These are phyloP conservation scores for Penicillium macrosclerotiorum DNA, from an alignment of 495 filamentous ascomycete species.

Conservation along the genomic window DNA sequence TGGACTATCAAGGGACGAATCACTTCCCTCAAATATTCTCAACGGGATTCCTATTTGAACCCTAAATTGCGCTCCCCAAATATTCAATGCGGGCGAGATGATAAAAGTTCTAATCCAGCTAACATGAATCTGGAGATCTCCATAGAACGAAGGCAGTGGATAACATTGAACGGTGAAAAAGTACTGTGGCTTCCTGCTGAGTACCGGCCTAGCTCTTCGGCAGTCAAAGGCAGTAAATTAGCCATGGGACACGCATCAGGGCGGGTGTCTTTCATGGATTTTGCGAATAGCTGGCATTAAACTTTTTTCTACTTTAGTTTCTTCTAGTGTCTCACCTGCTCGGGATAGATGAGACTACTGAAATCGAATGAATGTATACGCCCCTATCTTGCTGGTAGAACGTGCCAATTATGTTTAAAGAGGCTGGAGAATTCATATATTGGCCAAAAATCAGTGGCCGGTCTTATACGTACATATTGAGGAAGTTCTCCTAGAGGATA, in stretches of 20 bases:
- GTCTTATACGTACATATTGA: too few species aligned
- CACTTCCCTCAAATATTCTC: constrained; percentile 6
- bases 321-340: constrained; percentile 10
- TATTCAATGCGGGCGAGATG: constrained; percentile 3
- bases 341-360: neutral
- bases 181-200: constrained; percentile 30
- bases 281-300: neutral
- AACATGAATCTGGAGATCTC: neutral
- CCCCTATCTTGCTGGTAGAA: neutral
- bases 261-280: neutral
- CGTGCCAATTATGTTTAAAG: neutral
- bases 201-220: constrained; percentile 18
- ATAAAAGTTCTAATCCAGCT: constrained; percentile 1
- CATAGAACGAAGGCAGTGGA: constrained; percentile 17
- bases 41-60: constrained; percentile 7
- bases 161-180: constrained; percentile 18
- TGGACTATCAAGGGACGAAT: too few species aligned
- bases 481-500: too few species aligned
- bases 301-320: constrained; percentile 3
- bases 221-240: neutral
- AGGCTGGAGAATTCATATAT: too few species aligned
- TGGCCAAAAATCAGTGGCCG: too few species aligned
- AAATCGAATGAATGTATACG: neutral
- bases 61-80: constrained; percentile 5
- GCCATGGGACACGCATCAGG: neutral